phyloP scores from a whole-genome alignment of 2,329 filamentous ascomycete genomes.

The Metarhizium robertsii region DNA sequence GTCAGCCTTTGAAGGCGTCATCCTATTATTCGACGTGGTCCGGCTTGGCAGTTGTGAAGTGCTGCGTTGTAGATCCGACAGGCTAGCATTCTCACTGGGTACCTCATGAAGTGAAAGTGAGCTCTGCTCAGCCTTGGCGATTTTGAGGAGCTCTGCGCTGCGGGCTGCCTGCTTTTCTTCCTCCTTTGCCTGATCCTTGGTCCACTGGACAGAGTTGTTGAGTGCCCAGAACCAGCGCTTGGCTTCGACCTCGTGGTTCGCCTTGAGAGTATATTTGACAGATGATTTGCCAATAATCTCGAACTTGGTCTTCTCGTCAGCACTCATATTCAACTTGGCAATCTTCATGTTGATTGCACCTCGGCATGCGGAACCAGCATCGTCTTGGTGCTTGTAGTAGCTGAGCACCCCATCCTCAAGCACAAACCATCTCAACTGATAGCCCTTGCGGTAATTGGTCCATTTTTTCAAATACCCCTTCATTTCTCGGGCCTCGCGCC shows the following conservation, averaged over 20 bases:
- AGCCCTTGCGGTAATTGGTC: slow-evolving; percentile 97
- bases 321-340: slow-evolving; percentile 87
- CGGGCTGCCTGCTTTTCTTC: slow-evolving; percentile 69
- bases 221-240: slow-evolving; percentile 99
- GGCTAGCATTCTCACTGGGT: slow-evolving; percentile 43
- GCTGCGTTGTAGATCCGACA: slow-evolving; percentile 33
- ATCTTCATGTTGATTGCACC: slow-evolving; percentile 99
- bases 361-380: slow-evolving; percentile 89
- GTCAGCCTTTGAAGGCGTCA: slow-evolving; percentile 24
- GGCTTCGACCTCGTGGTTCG: slow-evolving; percentile 95
- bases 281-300: slow-evolving; percentile 98
- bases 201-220: slow-evolving; percentile 98
- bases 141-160: slow-evolving; percentile 64
- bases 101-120: slow-evolving; percentile 36
- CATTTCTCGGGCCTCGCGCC: slow-evolving; percentile 90
- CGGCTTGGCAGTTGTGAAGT: slow-evolving; percentile 34
- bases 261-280: slow-evolving; percentile 95
- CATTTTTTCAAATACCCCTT: slow-evolving; percentile 98
- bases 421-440: slow-evolving; percentile 96
- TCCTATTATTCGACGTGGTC: slow-evolving; percentile 17
- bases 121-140: slow-evolving; percentile 70
- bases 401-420: slow-evolving; percentile 94
- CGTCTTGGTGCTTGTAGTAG: slow-evolving; percentile 99
- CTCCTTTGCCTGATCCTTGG: slow-evolving; percentile 91
- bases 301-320: slow-evolving; percentile 94